Conservation (phyloP, 768 basidiomycete species). For the Boletus vermiculosoides region DNA sequence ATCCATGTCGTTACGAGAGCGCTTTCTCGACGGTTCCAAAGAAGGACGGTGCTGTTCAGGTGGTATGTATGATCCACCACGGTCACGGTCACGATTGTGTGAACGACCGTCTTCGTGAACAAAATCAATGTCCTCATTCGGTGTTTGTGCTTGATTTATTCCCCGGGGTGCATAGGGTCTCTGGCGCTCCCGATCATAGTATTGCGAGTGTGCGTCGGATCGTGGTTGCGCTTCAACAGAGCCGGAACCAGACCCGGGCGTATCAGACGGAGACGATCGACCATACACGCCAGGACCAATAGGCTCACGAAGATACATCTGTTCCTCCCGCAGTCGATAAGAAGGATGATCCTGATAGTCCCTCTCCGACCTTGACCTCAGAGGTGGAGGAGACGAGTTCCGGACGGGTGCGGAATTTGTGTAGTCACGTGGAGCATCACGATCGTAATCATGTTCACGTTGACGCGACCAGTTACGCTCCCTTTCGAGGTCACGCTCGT, state of each 20-base stretch:
- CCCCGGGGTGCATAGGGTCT: slow-evolving; percentile 53
- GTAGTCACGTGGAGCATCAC: slow-evolving; percentile 35
- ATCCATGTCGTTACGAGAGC: slow-evolving; percentile 64
- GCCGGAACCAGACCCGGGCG: slow-evolving; percentile 56
- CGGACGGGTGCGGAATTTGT: slow-evolving; percentile 29
- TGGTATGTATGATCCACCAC: slow-evolving; percentile 33
- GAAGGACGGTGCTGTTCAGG: slow-evolving; percentile 39
- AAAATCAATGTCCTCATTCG: slow-evolving; percentile 50
- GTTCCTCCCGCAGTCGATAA: slow-evolving; percentile 31
- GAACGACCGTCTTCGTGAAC: slow-evolving; percentile 54
- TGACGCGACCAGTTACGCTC: slow-evolving; percentile 39
- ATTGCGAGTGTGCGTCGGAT: slow-evolving; percentile 46
- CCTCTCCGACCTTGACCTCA: slow-evolving; percentile 37
- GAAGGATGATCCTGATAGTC: slow-evolving; percentile 32
- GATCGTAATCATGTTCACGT: slow-evolving; percentile 44
- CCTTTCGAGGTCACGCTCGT: slow-evolving; percentile 48
- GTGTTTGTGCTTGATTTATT: slow-evolving; percentile 38
- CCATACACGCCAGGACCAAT: slow-evolving; percentile 31
- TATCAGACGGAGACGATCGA: slow-evolving; percentile 52
- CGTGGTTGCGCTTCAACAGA: slow-evolving; percentile 49
- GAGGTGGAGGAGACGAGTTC: slow-evolving; percentile 43
- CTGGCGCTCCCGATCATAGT: slow-evolving; percentile 49
- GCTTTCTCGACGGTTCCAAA: slow-evolving; percentile 52
- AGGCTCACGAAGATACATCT: slow-evolving; percentile 32
- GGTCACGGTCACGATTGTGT: slow-evolving; percentile 38